Conservation (phyloP, 2,329 filamentous ascomycete species). For the Chaetomiaceae sp. region DNA sequence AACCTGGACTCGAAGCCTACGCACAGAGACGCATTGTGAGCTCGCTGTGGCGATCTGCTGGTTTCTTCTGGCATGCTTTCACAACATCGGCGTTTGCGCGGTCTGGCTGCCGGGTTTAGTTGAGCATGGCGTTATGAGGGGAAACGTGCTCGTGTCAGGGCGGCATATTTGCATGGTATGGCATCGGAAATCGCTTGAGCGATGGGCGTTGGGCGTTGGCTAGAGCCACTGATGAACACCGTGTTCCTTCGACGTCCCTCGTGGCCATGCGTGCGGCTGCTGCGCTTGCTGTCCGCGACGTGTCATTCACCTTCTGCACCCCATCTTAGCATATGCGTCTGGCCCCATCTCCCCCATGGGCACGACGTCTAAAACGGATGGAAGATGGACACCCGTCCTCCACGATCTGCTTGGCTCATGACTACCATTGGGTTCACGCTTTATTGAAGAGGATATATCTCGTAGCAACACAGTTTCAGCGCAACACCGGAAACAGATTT, state of each 20-base stretch:
- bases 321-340: constrained; percentile 42
- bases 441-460: constrained; percentile 41
- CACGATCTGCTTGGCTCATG: constrained; percentile 42
- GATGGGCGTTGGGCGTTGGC: neutral
- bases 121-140: neutral
- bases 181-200: neutral
- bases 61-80: neutral
- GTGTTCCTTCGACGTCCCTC: neutral
- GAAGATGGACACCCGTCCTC: constrained; percentile 36
- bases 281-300: neutral
- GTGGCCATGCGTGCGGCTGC: neutral
- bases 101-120: neutral
- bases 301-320: neutral
- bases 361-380: constrained; percentile 41
- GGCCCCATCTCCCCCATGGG: constrained; percentile 34
- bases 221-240: neutral
- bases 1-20: constrained; percentile 45
- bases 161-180: neutral
- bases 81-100: neutral
- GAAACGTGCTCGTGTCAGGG: neutral
- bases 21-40: neutral
- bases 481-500: too few species aligned
- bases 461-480: too few species aligned
- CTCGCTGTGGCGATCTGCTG: neutral
- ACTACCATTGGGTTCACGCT: constrained; percentile 37